Base-by-base conservation (phyloP, 2,329 filamentous ascomycete genomes). In the Dendrostoma leiphaemia region DNA sequence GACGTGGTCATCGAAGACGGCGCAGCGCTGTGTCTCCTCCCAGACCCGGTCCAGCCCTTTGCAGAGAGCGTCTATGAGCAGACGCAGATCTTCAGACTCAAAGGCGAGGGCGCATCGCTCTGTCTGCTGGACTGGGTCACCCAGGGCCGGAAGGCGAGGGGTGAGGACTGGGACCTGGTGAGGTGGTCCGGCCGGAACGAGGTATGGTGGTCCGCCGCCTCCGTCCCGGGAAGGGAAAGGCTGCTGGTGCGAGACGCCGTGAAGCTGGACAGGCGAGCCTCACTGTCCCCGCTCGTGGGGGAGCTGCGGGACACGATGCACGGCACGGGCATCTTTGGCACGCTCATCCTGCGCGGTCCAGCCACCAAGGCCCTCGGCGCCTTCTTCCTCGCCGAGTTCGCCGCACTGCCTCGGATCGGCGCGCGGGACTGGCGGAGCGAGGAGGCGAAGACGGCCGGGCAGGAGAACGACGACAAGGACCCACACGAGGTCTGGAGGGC, bases 121-220 rank as follows among this genome's bases (percentile, higher is more conserved):
- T 95, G 91, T 66, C 79, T 96, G 2, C 75, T 96, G 43, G 94
- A 99, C 70, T 99, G 94, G 94, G 91, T 97, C 6, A 95, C 86
- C 2, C 89, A 93, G 65, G 94, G 94, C 7, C 84, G 94, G 17
- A 83, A 80, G 4, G 92, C 94, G 4, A 83, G 89, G 44, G 92
- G 91, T 23, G 94, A 99, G 72, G 81, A 90, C 59, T 99, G 94
- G 94, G 86, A 86, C 62, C 85, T 97, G 57, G 75, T 80, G 53
- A 81, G 80, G 59, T 97, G 94, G 84, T 83, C 78, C 55, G 91
- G 91, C 9, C 81, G 89, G 60, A 97, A 97, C 66, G 94, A 99
- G 72, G 80, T 97, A n/a, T 93, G 88, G 85, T 67, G 73, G 37
- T 58, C 64, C 1, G 63, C 68, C 3, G 23, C 40, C 1, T n/a